Evolutionary conservation across 1,284 basidiomycete genomes (phyloP), one percentile per base, ranked within the genome.

Genomic region (Chondrostereum purpureum): DNA sequence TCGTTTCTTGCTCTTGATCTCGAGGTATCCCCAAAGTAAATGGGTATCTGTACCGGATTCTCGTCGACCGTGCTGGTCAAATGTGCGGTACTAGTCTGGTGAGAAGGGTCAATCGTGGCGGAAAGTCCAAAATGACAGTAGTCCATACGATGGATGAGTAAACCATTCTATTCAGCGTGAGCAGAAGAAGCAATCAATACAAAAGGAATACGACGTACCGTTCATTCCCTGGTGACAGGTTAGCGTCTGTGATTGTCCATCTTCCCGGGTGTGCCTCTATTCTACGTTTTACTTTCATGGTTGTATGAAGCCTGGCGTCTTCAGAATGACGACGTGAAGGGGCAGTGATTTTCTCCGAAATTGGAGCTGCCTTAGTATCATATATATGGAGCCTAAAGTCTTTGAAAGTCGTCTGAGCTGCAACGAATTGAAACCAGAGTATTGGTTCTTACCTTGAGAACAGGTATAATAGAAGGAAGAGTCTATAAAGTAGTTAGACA

Each of bases 191-290:
- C 10, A 35, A 19, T 22, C 11, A 5, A 13, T 41, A 39, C 20
- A 5, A 36, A 24, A 12, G 16, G 21, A 21, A 19, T 23, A 27
- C 34, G 18, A 47, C 59, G 50, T 55, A 83, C 91, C 88, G 84
- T 64, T 93, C 81, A 50, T 96, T 98, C 59, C 94, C 85, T 3
- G 88, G 88, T 49, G 88, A 92, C 8, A 96, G 70, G 62, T 97
- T 92, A 11, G 92, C 92, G 64, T 99, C 95, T 2, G 93, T 95
- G 45, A 96, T 87, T 0, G 93, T 95, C 93, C 93, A 96, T 23
- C 78, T 70, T 5, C 87, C 87, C 23, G 78, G 70, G 43, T 76
- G 67, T 1, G 90, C 93, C 57, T 81, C 74, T 42, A 95, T 87
- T 0, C 78, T 80, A 62, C 93, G 92, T 54, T 83, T 76, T 24